Evolutionary conservation across 495 filamentous ascomycete species (phyloP), one percentile per base, ranked within the genome.

Genomic region (Penicillium tannophilum): DNA sequence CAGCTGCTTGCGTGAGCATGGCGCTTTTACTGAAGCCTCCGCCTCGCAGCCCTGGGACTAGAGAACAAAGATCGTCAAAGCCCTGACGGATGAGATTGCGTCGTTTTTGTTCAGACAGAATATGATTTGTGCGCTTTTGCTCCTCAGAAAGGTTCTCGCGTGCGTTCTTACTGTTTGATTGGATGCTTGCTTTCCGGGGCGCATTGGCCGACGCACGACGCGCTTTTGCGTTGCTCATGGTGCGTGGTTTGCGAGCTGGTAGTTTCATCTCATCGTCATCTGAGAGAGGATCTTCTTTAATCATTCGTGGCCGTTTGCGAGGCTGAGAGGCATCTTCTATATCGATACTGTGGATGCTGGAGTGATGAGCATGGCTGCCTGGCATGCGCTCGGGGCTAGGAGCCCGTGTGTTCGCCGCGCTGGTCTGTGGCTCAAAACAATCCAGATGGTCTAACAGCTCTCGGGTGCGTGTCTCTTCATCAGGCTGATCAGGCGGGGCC

Each of bases 91-190:
- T 95, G 20, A 89, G 74, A 31, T 88, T 87, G 52, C 92, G 82
- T 44, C 92, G 84, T 69, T 92, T 93, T 72, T 94, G 88, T 71
- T 97, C 92, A 36, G 91, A 95, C 51, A 84, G 79, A 63, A 96
- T 95, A 69, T 97, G 92, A 60, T 96, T 95, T 59, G 85, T 86
- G 42, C 91, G 79, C 74, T 94, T 96, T 69, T 96, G 88, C 55
- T 89, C 87, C 58, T 92, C 90, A 0, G 87, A 87, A 28, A 97
- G 79, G 63, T 93, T 93, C 69, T 92, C 88, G 23, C 91, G 83
- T 1, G 79, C 69, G 2, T 75, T 30, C 70, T 87, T 90, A 47
- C 65, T 61, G 26, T 64, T 65, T 36, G 67, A 64, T 10, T 63
- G 70, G 1, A 69, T 35, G 47, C 70, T 68, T 11, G 68, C 59